Evolutionary conservation across 2,329 filamentous ascomycete genomes (phyloP).

Genomic region (Coniochaeta pulveracea): DNA sequence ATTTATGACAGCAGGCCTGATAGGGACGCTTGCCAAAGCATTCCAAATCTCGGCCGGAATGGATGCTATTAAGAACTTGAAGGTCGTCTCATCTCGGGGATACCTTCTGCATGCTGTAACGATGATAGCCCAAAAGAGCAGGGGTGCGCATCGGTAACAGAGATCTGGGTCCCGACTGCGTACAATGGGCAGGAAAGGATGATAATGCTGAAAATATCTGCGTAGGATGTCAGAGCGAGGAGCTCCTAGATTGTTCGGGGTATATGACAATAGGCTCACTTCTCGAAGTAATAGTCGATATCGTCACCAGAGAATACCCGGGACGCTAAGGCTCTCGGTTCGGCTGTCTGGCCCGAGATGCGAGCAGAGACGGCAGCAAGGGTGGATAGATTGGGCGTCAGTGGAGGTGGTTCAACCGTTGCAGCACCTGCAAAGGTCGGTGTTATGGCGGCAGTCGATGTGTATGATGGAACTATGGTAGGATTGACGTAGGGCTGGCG

Average conservation of each 20-base stretch:
- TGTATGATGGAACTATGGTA: background rate
- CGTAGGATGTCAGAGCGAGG: background rate
- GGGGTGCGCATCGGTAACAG: conserved; percentile 32
- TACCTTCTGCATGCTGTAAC: conserved; percentile 38
- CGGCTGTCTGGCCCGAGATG: conserved; percentile 19
- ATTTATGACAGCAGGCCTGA: conserved; percentile 37
- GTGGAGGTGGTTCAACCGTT: background rate
- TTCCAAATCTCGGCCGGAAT: conserved; percentile 33
- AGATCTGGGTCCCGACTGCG: conserved; percentile 36
- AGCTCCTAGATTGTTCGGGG: too few species aligned
- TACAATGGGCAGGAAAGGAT: conserved; percentile 40
- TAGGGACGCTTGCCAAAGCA: conserved; percentile 27
- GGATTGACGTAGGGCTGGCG: background rate
- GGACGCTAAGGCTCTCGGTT: conserved; percentile 33
- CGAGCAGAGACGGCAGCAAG: conserved; percentile 9
- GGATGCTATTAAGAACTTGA: conserved; percentile 33
- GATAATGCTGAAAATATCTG: conserved; percentile 40
- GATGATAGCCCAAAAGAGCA: conserved; percentile 45
- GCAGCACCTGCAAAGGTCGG: background rate
- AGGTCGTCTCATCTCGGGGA: conserved; percentile 27
- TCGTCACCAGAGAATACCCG: conserved; percentile 39
- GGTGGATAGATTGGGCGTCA: conserved; percentile 4
- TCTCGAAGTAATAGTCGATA: conserved; percentile 44
- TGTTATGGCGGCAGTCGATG: background rate
- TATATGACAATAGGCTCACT: too few species aligned